Evolutionary conservation across 225 moss, liverwort and hornwort genomes (phyloP), one percentile per base, ranked within the genome.

Genomic region (Sphagnum contortum): DNA sequence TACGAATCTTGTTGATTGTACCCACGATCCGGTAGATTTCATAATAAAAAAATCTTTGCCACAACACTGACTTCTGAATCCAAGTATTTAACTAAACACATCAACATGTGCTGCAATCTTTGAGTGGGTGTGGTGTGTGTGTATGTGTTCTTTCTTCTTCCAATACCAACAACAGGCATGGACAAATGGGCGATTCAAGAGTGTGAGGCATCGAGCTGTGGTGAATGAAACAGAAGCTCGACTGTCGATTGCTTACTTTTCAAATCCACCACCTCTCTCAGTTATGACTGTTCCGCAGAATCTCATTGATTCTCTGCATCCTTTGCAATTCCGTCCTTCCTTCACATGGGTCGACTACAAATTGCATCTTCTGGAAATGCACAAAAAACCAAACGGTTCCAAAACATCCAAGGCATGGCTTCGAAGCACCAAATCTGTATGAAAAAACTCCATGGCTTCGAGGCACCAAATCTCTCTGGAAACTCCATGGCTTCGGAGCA

Each of bases 131-230:
- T 29, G 29, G 29, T 29, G 29, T 29, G 29, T 29, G 29, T 29
- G 29, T 29, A 1, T 29, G 29, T 29, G 29, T 29, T 29, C 29
- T 29, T 29, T 29, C 29, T 29, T 29, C 29, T 29, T 29, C 29
- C 29, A 29, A 29, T 29, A 29, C 29, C 29, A 29, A 29, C 29
- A 29, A 12, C 79, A 86, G 85, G 85, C 85, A 2, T 86, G 85
- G 82, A 82, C 82, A 0, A 86, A 82, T 45, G 79, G 82, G 1
- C 65, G 64, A 11, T 76, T 86, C 0, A 78, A 63, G 47, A 86
- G 85, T 45, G 79, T 81, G 0, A 74, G 79, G 44, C 85, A 86
- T 46, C 65, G 82, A 2, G 85, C 85, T 0, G 85, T 85, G 44
- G 85, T 85, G 46, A 85, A 85, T 57, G 81, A 81, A 48, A 57